A percentile compares a stretch with the other conserved stretches of the same genome.
phyloP scores from a whole-genome alignment of 2,329 filamentous ascomycete species.

The Fusarium ambrosium region DNA sequence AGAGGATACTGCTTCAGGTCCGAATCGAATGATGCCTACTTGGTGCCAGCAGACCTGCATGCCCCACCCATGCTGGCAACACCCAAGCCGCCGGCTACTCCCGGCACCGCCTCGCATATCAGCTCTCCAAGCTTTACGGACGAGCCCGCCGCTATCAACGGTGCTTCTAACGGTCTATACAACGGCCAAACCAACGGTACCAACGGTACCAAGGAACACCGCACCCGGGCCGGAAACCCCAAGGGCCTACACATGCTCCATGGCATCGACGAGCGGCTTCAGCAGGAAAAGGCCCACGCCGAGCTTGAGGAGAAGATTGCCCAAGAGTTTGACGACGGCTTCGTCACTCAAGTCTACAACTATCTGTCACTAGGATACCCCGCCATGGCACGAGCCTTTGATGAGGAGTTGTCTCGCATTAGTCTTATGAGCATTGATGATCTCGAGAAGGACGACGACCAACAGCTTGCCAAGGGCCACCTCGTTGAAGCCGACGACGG shows the following conservation, averaged over 20 bases:
- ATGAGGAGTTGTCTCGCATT: slow-evolving; percentile 88
- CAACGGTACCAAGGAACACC: slow-evolving; percentile 43
- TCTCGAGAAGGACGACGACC: slow-evolving; percentile 78
- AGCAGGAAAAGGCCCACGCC: slow-evolving; percentile 62
- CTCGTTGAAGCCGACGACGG: slow-evolving; percentile 70
- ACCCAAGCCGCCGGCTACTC: slow-evolving; percentile 58
- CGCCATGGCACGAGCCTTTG: slow-evolving; percentile 83
- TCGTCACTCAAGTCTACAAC: slow-evolving; percentile 97
- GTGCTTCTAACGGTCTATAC: slow-evolving; percentile 36
- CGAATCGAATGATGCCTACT: slow-evolving; percentile 52
- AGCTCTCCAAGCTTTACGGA: slow-evolving; percentile 55
- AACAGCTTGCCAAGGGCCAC: slow-evolving; percentile 76
- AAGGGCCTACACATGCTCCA: slow-evolving; percentile 65
- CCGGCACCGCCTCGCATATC: slow-evolving; percentile 57
- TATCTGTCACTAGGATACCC: slow-evolving; percentile 95
- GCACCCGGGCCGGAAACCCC: slow-evolving; percentile 49
- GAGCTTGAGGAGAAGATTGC: slow-evolving; percentile 68
- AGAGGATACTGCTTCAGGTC: slow-evolving; percentile 74
- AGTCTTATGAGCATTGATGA: slow-evolving; percentile 77
- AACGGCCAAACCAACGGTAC: slow-evolving; percentile 30
- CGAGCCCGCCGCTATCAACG: slow-evolving; percentile 53
- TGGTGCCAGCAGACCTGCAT: slow-evolving; percentile 60
- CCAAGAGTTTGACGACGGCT: slow-evolving; percentile 82
- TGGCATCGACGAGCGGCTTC: slow-evolving; percentile 65
- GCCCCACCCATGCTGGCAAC: slow-evolving; percentile 66